Base-by-base conservation (phyloP, 1,139 yeast species). In the Yamadazyma sp. region DNA sequence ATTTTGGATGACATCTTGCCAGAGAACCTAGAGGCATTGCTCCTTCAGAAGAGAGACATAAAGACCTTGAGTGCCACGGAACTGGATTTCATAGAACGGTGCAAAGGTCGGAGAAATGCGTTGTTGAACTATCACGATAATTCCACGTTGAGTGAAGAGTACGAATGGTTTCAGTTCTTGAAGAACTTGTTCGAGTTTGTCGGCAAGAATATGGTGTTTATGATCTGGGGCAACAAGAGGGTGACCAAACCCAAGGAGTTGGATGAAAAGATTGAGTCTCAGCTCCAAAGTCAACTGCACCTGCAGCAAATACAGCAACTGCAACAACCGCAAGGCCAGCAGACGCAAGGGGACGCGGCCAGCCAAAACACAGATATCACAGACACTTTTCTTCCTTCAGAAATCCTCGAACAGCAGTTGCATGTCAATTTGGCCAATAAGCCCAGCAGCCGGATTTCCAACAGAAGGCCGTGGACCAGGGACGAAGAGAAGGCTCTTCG, bases 401-500 rank as follows among this genome's bases (percentile, higher is more conserved):
- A 74, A 45, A 72, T 74, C 35, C 67, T 65, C 43, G 76, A 73
- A 43, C 73, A 68, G 43, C 76, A 71, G 48, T 60, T 71, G 20
- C 74, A 70, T 42, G 59, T 69, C 16, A 56, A 66, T 3, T 54
- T 64, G 20, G 64, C 64, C 41, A 67, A 69, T 3, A 49, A 58
- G 25, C 56, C 66, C 11, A 44, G 56, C 16, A 50, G 42, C 18
- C 56, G 62, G 37, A 56, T 59, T 14, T 57, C 60, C 9, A 49
- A 55, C 23, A 68, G 92, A 46, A 66, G 91, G 42, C 81, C 88
- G 5, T 92, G 98, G 98, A 79, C 95, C 0, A 69, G 80, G 44
- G 94, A 83, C 28, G 98, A 92, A 58, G 98, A 92, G 55, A 81
- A 78, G 32, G 95, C 97, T 0, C 69, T 92, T 27, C 69, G 87